Percentiles rank a stretch among this genome's conserved stretches.
phyloP scores from a whole-genome alignment of 192 early-diverging fungal species.

The Martensiomyces pterosporus region DNA sequence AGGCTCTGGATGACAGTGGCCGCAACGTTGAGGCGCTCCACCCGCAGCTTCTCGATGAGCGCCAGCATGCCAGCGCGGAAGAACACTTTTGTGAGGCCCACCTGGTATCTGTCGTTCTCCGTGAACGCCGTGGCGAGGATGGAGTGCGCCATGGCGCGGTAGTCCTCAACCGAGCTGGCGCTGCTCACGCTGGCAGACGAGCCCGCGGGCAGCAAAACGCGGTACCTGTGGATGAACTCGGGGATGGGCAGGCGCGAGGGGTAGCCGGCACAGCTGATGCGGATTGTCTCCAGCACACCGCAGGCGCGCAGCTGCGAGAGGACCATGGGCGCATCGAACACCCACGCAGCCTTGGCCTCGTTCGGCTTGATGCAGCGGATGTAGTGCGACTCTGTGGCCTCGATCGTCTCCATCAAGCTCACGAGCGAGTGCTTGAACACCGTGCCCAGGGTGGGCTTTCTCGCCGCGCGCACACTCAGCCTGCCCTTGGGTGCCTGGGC shows the following conservation, averaged over 20 bases:
- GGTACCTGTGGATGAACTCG: constrained; percentile 88
- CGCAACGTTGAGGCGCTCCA: constrained; percentile 74
- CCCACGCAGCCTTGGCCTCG: constrained; percentile 87
- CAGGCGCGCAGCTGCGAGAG: constrained; percentile 92
- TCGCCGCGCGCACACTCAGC: constrained; percentile 42
- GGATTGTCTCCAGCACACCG: constrained; percentile 98
- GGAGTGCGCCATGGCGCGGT: constrained; percentile 55
- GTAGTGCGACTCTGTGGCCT: constrained; percentile 89
- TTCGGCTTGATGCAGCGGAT: constrained; percentile 99
- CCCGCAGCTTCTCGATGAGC: constrained; percentile 75
- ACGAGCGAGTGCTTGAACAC: constrained; percentile 95
- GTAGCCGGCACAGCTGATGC: constrained; percentile 97
- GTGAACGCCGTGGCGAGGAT: constrained; percentile 66
- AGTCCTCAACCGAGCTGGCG: constrained; percentile 43
- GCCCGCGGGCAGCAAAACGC: constrained; percentile 47
- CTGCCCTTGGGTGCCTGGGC: background rate
- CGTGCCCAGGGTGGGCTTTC: constrained; percentile 91
- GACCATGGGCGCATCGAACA: constrained; percentile 92
- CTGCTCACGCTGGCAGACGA: constrained; percentile 53
- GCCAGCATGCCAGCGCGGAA: constrained; percentile 93
- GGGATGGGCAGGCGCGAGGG: constrained; percentile 83
- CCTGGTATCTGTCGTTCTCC: constrained; percentile 85
- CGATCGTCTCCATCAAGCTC: constrained; percentile 92
- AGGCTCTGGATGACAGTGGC: constrained; percentile 89
- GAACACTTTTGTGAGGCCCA: constrained; percentile 95